These are phyloP conservation scores for Lupinus albus DNA, from an alignment of 306 rosid genomes.

Conservation along the genomic window DNA sequence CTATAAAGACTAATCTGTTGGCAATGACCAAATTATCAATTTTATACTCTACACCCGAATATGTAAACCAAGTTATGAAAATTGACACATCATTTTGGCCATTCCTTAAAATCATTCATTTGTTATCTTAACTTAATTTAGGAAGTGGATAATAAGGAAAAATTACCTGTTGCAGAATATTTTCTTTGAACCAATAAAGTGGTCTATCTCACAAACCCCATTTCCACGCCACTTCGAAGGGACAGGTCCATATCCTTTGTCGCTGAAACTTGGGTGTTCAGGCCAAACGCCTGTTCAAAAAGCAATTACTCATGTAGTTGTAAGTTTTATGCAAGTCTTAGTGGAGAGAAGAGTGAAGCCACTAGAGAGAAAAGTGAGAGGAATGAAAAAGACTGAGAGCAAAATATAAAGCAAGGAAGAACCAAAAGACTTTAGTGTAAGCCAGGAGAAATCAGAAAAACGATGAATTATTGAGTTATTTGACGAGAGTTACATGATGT, in stretches of 20 bases:
- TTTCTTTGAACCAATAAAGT: neutral
- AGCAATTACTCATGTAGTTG: too few species aligned
- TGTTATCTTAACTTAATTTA: neutral
- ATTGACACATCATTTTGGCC: neutral
- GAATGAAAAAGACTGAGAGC: too few species aligned
- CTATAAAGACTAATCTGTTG: neutral
- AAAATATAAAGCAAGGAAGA: too few species aligned
- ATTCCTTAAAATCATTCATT: too few species aligned
- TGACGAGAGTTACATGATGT: neutral
- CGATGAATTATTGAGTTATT: neutral
- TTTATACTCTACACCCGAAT: neutral
- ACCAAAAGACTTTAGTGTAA: too few species aligned
- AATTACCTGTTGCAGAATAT: slow-evolving; percentile 52
- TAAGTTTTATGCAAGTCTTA: too few species aligned
- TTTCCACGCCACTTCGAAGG: slow-evolving; percentile 56
- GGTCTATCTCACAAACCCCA: slow-evolving; percentile 37
- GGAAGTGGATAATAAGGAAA: neutral
- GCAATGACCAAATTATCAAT: neutral
- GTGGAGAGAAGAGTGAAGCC: too few species aligned
- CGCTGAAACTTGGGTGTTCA: slow-evolving; percentile 55
- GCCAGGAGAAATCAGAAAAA: too few species aligned
- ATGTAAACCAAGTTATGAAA: neutral
- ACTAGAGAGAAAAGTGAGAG: too few species aligned
- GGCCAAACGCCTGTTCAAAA: slow-evolving; percentile 66
- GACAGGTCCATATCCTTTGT: slow-evolving; percentile 50